Percentiles rank a stretch among this genome's conserved stretches.
Evolutionary conservation across 768 basidiomycete genomes (phyloP).

Genomic region (Auriscalpium orientale): DNA sequence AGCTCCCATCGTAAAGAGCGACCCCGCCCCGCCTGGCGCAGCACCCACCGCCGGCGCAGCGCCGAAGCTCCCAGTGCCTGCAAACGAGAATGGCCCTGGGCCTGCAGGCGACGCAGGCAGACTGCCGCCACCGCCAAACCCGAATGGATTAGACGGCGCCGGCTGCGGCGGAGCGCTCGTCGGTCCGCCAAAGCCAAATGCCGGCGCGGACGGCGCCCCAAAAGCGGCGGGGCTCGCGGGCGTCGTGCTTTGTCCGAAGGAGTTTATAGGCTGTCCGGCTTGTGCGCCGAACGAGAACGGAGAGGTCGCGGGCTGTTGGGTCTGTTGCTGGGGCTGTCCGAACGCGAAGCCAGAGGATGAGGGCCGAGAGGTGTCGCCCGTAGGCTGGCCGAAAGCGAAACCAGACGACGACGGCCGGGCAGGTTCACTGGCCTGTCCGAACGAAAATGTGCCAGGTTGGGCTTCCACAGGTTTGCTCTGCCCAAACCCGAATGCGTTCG

Average conservation of each 20-base stretch:
- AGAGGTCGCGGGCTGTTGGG: constrained; percentile 7
- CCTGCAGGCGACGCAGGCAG: constrained; percentile 27
- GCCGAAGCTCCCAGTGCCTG: constrained; percentile 8
- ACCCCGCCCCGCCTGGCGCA: constrained; percentile 2
- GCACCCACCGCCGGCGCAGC: constrained; percentile 12
- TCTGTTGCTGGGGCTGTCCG: constrained; percentile 27
- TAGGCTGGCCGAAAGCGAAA: constrained; percentile 18
- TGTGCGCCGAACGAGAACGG: constrained; percentile 22
- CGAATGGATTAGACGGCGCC: constrained; percentile 24
- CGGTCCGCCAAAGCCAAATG: constrained; percentile 22
- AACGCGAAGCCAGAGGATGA: constrained; percentile 37
- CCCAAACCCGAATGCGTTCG: constrained; percentile 6
- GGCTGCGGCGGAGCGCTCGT: constrained; percentile 24
- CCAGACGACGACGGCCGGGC: constrained; percentile 23
- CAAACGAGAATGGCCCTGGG: constrained; percentile 21
- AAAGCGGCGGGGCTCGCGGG: constrained; percentile 14
- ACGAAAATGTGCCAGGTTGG: constrained; percentile 2
- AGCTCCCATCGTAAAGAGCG: constrained; percentile 25
- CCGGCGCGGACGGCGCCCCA: constrained; percentile 4
- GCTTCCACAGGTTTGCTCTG: constrained; percentile 8
- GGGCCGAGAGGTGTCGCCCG: constrained; percentile 26
- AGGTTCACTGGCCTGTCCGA: constrained; percentile 25
- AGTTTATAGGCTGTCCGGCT: constrained; percentile 7
- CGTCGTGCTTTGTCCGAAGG: constrained; percentile 20
- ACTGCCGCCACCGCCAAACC: constrained; percentile 20